These are phyloP conservation scores for Solanum pimpinellifolium DNA, from an alignment of 257 asterid species.

Conservation along the genomic window DNA sequence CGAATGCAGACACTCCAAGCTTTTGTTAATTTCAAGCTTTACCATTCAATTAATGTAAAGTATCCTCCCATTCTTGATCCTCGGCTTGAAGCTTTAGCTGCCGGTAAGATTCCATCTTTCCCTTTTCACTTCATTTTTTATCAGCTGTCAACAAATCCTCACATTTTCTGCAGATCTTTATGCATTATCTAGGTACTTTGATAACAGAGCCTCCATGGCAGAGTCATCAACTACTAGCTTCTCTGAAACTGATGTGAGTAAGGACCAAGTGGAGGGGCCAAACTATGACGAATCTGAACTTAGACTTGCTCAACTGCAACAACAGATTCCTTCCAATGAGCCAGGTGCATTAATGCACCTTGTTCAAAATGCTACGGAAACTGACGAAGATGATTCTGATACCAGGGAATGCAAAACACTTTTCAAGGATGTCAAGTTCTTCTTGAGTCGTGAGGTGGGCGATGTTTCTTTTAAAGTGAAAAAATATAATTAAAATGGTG, in stretches of 20 bases:
- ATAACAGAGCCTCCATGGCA: constrained; percentile 31
- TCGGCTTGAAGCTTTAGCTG: constrained; percentile 79
- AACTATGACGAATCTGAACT: constrained; percentile 59
- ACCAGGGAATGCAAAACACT: constrained; percentile 61
- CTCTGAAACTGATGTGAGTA: constrained; percentile 28
- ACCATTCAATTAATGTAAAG: constrained; percentile 58
- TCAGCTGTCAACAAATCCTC: neutral
- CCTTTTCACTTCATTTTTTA: neutral
- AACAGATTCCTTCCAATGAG: constrained; percentile 78
- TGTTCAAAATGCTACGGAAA: constrained; percentile 36
- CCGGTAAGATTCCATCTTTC: constrained; percentile 30
- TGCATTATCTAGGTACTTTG: constrained; percentile 80
- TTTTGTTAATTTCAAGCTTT: constrained; percentile 62
- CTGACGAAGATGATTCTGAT: constrained; percentile 70
- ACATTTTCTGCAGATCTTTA: constrained; percentile 65
- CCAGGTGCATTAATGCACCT: constrained; percentile 88
- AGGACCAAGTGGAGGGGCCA: constrained; percentile 15
- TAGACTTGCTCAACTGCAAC: constrained; percentile 89
- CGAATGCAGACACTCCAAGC: constrained; percentile 75
- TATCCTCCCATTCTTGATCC: constrained; percentile 95
- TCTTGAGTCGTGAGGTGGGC: constrained; percentile 88
- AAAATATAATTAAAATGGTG: neutral
- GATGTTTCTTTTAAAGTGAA: neutral
- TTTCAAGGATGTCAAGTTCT: constrained; percentile 63
- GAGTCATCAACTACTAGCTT: constrained; percentile 15